Base-by-base conservation (phyloP, 2,329 filamentous ascomycete genomes). In the Mariannaea elegans region DNA sequence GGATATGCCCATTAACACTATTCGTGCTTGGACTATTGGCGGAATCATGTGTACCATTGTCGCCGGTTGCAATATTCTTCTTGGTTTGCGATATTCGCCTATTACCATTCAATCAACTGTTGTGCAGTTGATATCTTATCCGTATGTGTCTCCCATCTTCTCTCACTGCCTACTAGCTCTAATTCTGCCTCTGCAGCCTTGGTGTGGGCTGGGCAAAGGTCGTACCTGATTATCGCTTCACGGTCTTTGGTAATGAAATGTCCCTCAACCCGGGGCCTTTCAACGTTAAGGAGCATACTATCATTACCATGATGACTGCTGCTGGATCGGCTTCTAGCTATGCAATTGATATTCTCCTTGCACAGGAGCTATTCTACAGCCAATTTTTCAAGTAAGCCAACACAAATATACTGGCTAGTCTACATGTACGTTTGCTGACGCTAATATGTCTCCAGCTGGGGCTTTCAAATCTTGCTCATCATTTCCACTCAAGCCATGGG, bases 271-370 rank as follows among this genome's bases (percentile, higher is more conserved):
- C 85, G 1, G 84, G 84, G 8, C 82, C 79, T n/a, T 88, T 87
- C 75, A 87, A 86, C 72, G 82, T 81, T 72, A 88, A 87, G 74
- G 85, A 88, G 69, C 85, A 87, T 66, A 82, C 85, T 48, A 75
- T 87, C 39, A 85, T 87, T 64, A 84, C 86, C 27, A 83, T 86
- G 70, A 88, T 89, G 82, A 82, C 84, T 62, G 84, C 84, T 9
- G 86, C 86, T 61, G 84, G 84, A 24, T 82, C 83, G 23, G 84
- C 84, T 39, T 80, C 80, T 10, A 73, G 87, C 12, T 87, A 86
- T 68, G 82, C 84, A 8, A 85, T 82, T 5, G 76, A 81, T 78
- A 71, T 80, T 76, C 63, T 79, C 7, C 67, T 79, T 18, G 81
- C 82, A 13, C 83, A 86, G 68, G 76, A 80, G 56, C 68, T 86